Evolutionary conservation across 2,329 filamentous ascomycete genomes (phyloP).

Genomic region (Lachnellula cervina): DNA sequence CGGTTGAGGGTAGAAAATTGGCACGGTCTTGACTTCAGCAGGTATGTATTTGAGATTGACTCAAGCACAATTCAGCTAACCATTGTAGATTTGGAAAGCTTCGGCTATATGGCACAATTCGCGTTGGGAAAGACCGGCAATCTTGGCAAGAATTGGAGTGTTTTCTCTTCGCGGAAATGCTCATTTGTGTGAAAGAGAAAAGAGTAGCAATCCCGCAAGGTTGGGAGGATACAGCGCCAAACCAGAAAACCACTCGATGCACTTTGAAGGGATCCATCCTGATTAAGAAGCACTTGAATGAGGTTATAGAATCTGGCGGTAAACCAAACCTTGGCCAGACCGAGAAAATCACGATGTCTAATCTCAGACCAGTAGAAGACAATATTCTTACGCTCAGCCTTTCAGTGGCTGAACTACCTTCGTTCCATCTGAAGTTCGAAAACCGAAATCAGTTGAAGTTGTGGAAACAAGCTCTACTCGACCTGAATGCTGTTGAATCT

Average conservation of each 20-base stretch:
- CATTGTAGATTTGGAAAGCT: constrained; percentile 76
- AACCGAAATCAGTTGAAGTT: constrained; percentile 78
- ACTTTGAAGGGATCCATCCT: constrained; percentile 95
- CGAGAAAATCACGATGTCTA: constrained; percentile 32
- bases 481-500: constrained; percentile 71
- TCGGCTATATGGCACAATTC: constrained; percentile 79
- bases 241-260: constrained; percentile 66
- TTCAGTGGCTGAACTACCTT: constrained; percentile 85
- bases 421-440: constrained; percentile 88
- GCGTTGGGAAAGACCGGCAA: constrained; percentile 91
- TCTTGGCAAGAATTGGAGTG: constrained; percentile 98
- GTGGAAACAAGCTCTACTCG: constrained; percentile 83
- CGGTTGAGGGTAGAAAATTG: constrained; percentile 92
- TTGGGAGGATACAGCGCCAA: constrained; percentile 58
- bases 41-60: constrained; percentile 41
- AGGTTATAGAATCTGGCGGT: constrained; percentile 68
- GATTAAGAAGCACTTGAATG: constrained; percentile 95
- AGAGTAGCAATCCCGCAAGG: constrained; percentile 57
- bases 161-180: constrained; percentile 96
- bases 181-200: constrained; percentile 99
- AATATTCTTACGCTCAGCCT: constrained; percentile 83
- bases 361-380: constrained; percentile 54
- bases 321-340: constrained; percentile 28
- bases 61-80: constrained; percentile 26
- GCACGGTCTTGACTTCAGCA: constrained; percentile 90